Base-by-base conservation (phyloP, 2,329 filamentous ascomycete species). In the Cercospora sojina region DNA sequence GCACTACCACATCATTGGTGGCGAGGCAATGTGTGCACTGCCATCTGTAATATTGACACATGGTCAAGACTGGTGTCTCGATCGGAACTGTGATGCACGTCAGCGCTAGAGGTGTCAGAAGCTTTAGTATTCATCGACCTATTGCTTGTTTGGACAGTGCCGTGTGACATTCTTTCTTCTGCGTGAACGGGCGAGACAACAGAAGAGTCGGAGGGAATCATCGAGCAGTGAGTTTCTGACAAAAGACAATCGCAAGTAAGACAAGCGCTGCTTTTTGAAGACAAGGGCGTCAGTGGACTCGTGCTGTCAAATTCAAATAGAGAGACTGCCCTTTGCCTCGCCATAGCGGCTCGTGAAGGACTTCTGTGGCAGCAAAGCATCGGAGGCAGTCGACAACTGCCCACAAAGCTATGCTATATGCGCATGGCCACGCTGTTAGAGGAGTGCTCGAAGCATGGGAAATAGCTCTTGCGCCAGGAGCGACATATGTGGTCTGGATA, bases 21-120 rank as follows among this genome's bases (percentile, higher is more conserved):
- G 58, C 49, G 31, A 29, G n/a, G 38, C 67, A 69, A 4, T 35
- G 51, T 20, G 35, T 25, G 56, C 67, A 69, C 13, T 29, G 47
- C 64, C 65, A 69, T 51, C 51, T 51, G 51, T 65, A 65, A 32
- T 65, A 69, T 35, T 67, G 58, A 51, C 67, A 69, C 67, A 69
- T 68, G 43, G 29, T 55, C 8, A 5, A 13, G 27, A 18, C 8
- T 35, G 23, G 25, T 23, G 10, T 27, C 47, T 8, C 13, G 16
- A 18, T 51, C 12, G 47, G 2, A 25, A 12, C 2, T 27, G 47
- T 27, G 29, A 31, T 35, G 53, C n/a, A 57, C 25, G 23, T 32
- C 18, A 9, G 16, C 1, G 7, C 20, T 32, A 9, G 16, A 35
- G 12, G 23, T n/a, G 23, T 47, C 31, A n/a, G 41, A 23, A 56